Conservation (phyloP, 2,329 filamentous ascomycete species). For the Bipolaris oryzae region DNA sequence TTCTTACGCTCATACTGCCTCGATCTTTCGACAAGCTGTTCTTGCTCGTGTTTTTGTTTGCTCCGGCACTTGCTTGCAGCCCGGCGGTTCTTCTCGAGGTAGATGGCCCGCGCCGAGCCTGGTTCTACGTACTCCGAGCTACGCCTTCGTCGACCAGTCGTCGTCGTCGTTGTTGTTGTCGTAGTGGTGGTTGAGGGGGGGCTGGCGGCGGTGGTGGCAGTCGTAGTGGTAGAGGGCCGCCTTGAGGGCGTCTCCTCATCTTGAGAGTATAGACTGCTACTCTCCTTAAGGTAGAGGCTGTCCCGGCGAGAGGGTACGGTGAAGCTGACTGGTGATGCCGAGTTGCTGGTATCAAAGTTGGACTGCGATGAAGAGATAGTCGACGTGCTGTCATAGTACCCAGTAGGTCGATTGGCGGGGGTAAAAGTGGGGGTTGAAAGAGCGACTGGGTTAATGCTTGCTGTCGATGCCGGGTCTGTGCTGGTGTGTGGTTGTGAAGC, state of each 20-base stretch:
- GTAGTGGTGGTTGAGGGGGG: too few relatives aligned
- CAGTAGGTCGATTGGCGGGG: not conserved
- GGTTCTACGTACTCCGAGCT: conserved; percentile 29
- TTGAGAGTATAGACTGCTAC: not conserved
- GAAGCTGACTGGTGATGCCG: not conserved
- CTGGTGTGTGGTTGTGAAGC: not conserved
- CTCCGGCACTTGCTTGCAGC: conserved; percentile 75
- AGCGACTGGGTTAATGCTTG: not conserved
- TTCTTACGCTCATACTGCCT: conserved; percentile 41
- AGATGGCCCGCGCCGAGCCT: conserved; percentile 37
- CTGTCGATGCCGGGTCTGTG: not conserved
- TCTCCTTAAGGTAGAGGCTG: not conserved
- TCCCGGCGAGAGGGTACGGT: not conserved
- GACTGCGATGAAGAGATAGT: not conserved
- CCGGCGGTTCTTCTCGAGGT: conserved; percentile 70
- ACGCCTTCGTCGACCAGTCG: conserved; percentile 18
- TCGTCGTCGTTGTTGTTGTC: not conserved
- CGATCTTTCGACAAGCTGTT: conserved; percentile 55
- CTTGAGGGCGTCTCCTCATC: not conserved
- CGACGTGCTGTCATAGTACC: not conserved
- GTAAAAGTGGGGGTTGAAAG: not conserved
- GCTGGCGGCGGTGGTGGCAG: not conserved
- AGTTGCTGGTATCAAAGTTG: not conserved
- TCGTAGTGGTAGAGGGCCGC: not conserved
- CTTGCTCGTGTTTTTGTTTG: conserved; percentile 65